These are phyloP conservation scores for Lichina pygmaea DNA, from an alignment of 495 filamentous ascomycete genomes.

Conservation along the genomic window DNA sequence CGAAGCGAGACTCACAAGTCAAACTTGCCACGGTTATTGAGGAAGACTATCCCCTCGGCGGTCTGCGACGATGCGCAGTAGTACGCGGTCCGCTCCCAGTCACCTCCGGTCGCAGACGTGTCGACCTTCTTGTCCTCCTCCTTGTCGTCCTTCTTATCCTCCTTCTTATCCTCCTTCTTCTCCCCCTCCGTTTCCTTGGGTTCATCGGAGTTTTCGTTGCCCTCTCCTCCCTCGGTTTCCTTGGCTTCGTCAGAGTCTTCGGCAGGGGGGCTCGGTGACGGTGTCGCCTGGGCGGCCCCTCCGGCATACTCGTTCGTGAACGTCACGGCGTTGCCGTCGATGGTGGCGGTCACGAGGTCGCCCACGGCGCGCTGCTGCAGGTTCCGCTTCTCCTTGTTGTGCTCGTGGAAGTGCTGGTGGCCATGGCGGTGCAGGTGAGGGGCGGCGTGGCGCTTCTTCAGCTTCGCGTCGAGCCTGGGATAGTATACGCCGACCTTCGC, in stretches of 20 bases:
- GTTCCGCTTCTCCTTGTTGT: conserved; percentile 3
- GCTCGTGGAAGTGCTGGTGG: conserved; percentile 13
- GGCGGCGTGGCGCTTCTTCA: conserved; percentile 9
- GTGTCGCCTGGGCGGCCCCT: not conserved
- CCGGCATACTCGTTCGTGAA: conserved; percentile 36
- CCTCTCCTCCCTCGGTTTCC: not conserved
- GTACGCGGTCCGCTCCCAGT: conserved; percentile 21
- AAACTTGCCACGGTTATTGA: conserved; percentile 33
- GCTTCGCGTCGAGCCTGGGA: conserved; percentile 12
- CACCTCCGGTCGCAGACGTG: not conserved
- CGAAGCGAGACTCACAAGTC: conserved; percentile 18
- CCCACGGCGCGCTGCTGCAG: conserved; percentile 1
- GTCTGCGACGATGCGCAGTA: conserved; percentile 22
- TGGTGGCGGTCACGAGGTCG: conserved; percentile 25
- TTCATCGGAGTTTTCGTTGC: not conserved
- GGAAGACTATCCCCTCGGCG: conserved; percentile 31
- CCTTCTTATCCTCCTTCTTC: not conserved
- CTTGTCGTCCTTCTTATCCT: not conserved
- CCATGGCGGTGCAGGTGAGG: conserved; percentile 11
- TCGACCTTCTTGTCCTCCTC: not conserved
- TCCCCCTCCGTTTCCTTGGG: not conserved
- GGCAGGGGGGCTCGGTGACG: not conserved
- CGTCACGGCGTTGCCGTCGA: conserved; percentile 29
- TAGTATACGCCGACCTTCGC: conserved; percentile 37
- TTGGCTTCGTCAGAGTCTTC: not conserved